These are phyloP conservation scores for Candida pseudoviswanathii DNA, from an alignment of 1,139 yeast genomes.

Conservation along the genomic window DNA sequence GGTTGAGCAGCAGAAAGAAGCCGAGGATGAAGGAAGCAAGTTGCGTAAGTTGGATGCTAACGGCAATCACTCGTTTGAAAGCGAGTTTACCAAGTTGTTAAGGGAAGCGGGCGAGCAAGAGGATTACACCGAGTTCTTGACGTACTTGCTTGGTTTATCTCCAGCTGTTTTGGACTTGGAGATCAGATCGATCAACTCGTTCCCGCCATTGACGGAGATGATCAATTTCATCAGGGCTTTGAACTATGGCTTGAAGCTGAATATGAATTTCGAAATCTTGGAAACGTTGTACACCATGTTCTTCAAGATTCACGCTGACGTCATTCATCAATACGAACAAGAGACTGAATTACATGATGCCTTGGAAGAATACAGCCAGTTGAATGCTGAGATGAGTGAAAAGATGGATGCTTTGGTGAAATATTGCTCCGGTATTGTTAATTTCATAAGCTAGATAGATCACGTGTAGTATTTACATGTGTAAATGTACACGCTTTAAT, in stretches of 20 bases:
- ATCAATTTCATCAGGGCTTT: constrained; percentile 66
- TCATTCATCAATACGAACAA: constrained; percentile 52
- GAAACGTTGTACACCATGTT: constrained; percentile 81
- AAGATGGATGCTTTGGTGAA: constrained; percentile 71
- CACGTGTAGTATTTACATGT: not conserved
- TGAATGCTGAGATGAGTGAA: constrained; percentile 43
- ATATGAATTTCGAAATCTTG: constrained; percentile 65
- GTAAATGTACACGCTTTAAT: not conserved
- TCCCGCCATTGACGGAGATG: constrained; percentile 67
- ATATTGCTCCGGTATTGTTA: constrained; percentile 82
- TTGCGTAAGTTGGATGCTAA: constrained; percentile 27
- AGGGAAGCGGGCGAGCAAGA: constrained; percentile 47
- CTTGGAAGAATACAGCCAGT: constrained; percentile 40
- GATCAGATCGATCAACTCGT: constrained; percentile 72
- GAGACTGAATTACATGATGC: constrained; percentile 42
- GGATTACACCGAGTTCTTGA: constrained; percentile 55
- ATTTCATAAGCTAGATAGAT: constrained; percentile 43
- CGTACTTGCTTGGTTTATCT: constrained; percentile 59
- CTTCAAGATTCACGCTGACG: constrained; percentile 81
- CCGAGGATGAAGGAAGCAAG: constrained; percentile 24
- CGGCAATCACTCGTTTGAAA: constrained; percentile 55
- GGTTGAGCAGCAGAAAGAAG: constrained; percentile 11
- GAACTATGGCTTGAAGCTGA: constrained; percentile 56
- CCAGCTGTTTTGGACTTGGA: constrained; percentile 87
- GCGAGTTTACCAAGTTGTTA: constrained; percentile 69